Base-by-base conservation (phyloP, 1,284 basidiomycete species). In the Meira nashicola region DNA sequence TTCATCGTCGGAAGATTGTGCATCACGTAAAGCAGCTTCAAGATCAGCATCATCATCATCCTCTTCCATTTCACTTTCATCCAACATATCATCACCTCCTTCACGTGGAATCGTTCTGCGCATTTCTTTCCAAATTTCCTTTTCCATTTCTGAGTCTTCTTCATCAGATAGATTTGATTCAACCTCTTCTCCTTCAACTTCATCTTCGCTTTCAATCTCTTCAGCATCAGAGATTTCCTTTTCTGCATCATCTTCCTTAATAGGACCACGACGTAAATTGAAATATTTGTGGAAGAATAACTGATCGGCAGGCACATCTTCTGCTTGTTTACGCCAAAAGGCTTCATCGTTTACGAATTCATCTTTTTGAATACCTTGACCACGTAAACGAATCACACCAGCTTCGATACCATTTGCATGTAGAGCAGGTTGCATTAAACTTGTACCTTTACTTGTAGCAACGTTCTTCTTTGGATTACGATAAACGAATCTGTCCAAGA, bases 391-490 rank as follows among this genome's bases (percentile, higher is more conserved):
- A 66, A 87, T 58, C 81, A 95, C 84, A 19, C 63, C 65, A 38
- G 53, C 58, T 12, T 60, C 59, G 46, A 81, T 81, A n/a, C 86
- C 86, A 1, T 80, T 78, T 1, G 88, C 87, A 7, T 87, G 86
- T n/a, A 65, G 58, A 40, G 63, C 60, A n/a, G 92, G 92, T 80
- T 99, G 95, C 95, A 98, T 98, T 63, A 73, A 71, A 52, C 71
- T 72, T 1, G 89, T 89, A 62, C 88, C 90, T 1, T 86, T 83
- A 21, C 92, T 89, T 66, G 87, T 89, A 11, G 80, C 76, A 2
- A 85, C 80, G 47, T 84, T 86, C 80, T 93, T 90, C 82, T 97
- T 98, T 1, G 93, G 89, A 78, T 97, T 97, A 77, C 92, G 90
- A 83, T 92, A 97, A 33, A 97, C 89, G 80, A 89, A 88, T 25